Percentiles rank a stretch among this genome's conserved stretches.
These are phyloP conservation scores for Marsdenia floribunda DNA, from an alignment of 257 asterid species.

Conservation along the genomic window DNA sequence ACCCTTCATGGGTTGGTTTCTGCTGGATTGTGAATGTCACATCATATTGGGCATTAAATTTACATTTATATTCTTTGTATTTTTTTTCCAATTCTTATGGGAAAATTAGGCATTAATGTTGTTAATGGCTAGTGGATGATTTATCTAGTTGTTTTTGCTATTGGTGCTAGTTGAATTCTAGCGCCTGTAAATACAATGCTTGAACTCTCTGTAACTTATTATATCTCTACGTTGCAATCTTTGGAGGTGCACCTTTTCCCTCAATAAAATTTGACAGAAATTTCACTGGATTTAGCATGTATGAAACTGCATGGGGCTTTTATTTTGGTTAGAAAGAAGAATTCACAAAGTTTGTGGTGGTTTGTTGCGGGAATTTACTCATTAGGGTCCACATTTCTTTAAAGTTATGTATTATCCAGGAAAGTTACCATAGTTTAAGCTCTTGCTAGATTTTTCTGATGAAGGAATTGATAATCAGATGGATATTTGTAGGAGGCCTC, in stretches of 20 bases:
- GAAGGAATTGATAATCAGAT: not conserved
- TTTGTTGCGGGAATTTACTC: not conserved
- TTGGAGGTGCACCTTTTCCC: not conserved
- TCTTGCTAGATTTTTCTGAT: not conserved
- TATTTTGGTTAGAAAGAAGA: not conserved
- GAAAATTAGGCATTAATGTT: not conserved
- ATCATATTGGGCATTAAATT: not conserved
- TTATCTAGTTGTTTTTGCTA: not conserved
- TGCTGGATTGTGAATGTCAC: slow-evolving; percentile 28
- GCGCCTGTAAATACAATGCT: too few species aligned
- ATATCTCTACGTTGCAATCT: not conserved
- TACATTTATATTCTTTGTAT: slow-evolving; percentile 12
- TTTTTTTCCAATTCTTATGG: not conserved
- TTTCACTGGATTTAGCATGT: not conserved
- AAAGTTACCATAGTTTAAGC: not conserved
- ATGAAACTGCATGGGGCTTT: not conserved
- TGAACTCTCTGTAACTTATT: too few species aligned
- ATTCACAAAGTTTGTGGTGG: not conserved
- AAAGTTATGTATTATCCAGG: not conserved
- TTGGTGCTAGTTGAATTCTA: too few species aligned
- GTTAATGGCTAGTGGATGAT: not conserved
- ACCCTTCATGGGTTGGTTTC: slow-evolving; percentile 74
- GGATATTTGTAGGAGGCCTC: not conserved
- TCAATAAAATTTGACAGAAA: not conserved
- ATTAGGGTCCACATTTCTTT: not conserved